A percentile compares a stretch with the other conserved stretches of the same genome.
phyloP scores from a whole-genome alignment of 1,284 basidiomycete species.

The Rhodotorula sp. region DNA sequence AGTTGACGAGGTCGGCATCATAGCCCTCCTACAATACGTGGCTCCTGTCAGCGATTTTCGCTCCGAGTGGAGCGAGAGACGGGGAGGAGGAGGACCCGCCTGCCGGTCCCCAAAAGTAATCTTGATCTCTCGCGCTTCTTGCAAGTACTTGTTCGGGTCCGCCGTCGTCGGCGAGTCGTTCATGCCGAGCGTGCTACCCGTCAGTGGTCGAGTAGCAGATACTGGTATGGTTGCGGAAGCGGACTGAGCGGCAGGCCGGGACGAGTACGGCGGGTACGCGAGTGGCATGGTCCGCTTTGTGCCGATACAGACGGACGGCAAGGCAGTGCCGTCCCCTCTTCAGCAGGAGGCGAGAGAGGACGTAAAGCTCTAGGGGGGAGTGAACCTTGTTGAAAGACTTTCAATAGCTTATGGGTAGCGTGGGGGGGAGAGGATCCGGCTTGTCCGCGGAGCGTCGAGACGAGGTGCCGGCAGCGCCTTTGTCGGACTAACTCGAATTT shows the following conservation, averaged over 20 bases:
- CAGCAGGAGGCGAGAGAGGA: too few relatives aligned
- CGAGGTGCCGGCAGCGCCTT: too few relatives aligned
- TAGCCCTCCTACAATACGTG: slow-evolving; percentile 3
- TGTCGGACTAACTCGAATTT: too few relatives aligned
- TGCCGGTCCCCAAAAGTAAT: slow-evolving; percentile 13
- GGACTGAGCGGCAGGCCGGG: slow-evolving; percentile 1
- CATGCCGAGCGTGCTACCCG: neutral
- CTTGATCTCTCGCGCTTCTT: neutral
- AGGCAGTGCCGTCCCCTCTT: too few relatives aligned
- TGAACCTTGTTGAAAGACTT: neutral
- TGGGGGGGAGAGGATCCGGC: too few relatives aligned
- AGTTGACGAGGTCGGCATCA: slow-evolving; percentile 13
- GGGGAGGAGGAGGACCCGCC: neutral
- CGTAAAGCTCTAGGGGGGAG: too few relatives aligned
- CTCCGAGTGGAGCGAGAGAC: neutral
- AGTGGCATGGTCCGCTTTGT: too few relatives aligned
- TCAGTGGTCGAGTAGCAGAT: neutral
- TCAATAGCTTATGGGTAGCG: neutral
- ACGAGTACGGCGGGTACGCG: slow-evolving; percentile 3
- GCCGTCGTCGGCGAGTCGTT: neutral
- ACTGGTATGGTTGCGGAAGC: neutral
- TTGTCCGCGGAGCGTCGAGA: too few relatives aligned
- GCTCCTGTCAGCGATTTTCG: too few relatives aligned
- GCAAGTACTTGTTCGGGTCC: neutral
- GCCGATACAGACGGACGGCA: too few relatives aligned